phyloP scores from a whole-genome alignment of 1,284 basidiomycete species.

The Leccinum colubrinum region DNA sequence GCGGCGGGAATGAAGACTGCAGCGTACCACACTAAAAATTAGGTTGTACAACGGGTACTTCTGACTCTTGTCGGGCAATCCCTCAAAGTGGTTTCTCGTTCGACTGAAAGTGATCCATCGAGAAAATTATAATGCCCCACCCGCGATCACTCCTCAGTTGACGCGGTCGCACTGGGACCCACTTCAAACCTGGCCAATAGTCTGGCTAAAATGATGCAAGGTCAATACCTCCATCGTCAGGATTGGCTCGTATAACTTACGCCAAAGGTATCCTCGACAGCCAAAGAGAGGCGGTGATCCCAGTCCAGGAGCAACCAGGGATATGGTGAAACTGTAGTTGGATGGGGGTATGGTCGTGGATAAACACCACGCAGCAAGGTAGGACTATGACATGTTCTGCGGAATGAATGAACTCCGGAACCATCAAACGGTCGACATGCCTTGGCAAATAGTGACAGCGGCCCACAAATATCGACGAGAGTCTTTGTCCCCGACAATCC shows the following conservation, averaged over 20 bases:
- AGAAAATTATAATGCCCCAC: constrained; percentile 40
- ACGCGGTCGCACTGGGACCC: constrained; percentile 29
- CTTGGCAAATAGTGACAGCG: constrained; percentile 38
- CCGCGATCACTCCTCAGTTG: constrained; percentile 12
- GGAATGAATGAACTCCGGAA: constrained; percentile 20
- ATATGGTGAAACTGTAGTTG: neutral
- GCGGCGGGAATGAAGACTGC: no score
- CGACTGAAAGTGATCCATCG: constrained; percentile 40
- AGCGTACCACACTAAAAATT: no score
- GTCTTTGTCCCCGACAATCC: constrained; percentile 15
- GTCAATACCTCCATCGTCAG: constrained; percentile 29
- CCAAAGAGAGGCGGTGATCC: constrained; percentile 31
- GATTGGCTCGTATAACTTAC: constrained; percentile 7
- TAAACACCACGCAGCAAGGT: constrained; percentile 35
- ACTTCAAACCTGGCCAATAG: constrained; percentile 28
- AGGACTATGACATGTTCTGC: constrained; percentile 31
- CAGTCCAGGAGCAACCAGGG: constrained; percentile 25
- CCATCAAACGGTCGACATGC: constrained; percentile 31
- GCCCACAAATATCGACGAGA: constrained; percentile 31
- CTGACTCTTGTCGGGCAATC: no score
- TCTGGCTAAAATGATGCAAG: constrained; percentile 40
- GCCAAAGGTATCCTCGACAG: neutral
- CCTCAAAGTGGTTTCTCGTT: constrained; percentile 37
- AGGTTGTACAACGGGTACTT: no score
- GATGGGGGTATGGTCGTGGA: constrained; percentile 32